phyloP scores from a whole-genome alignment of 1,284 basidiomycete genomes.

The Sporisorium graminicola region DNA sequence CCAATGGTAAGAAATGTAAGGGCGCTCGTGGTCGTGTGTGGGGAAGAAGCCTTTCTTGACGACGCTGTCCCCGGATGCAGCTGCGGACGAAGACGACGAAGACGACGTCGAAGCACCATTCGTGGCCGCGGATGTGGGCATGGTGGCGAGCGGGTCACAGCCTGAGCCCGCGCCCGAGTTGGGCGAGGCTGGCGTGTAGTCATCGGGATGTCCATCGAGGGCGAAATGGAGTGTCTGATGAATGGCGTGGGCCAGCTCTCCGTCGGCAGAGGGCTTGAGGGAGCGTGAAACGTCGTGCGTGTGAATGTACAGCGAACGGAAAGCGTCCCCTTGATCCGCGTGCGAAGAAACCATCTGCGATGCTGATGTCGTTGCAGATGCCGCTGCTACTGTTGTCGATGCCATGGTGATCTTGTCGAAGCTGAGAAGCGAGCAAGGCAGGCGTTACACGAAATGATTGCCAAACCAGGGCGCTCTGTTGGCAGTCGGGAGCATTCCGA shows the following conservation, averaged over 20 bases:
- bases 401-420: neutral
- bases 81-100: slow-evolving; percentile 8
- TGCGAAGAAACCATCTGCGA: neutral
- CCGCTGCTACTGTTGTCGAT: neutral
- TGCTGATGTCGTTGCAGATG: slow-evolving; percentile 4
- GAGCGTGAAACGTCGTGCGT: slow-evolving; percentile 61
- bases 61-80: no score
- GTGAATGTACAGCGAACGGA: slow-evolving; percentile 56
- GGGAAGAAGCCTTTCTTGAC: slow-evolving; percentile 54
- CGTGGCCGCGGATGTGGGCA: slow-evolving; percentile 21
- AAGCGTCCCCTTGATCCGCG: neutral
- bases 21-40: slow-evolving; percentile 38
- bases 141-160: slow-evolving; percentile 42
- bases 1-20: slow-evolving; percentile 60
- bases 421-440: neutral
- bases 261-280: slow-evolving; percentile 60
- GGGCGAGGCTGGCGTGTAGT: slow-evolving; percentile 40
- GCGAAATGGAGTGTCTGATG: slow-evolving; percentile 65
- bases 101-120: slow-evolving; percentile 4
- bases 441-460: neutral
- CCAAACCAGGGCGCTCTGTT: neutral
- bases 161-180: slow-evolving; percentile 26
- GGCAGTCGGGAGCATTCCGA: neutral
- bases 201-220: slow-evolving; percentile 60
- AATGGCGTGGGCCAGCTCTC: slow-evolving; percentile 62